Percentiles rank a stretch among this genome's conserved stretches.
phyloP scores from a whole-genome alignment of 768 basidiomycete genomes.

The Sutorius australiensis region DNA sequence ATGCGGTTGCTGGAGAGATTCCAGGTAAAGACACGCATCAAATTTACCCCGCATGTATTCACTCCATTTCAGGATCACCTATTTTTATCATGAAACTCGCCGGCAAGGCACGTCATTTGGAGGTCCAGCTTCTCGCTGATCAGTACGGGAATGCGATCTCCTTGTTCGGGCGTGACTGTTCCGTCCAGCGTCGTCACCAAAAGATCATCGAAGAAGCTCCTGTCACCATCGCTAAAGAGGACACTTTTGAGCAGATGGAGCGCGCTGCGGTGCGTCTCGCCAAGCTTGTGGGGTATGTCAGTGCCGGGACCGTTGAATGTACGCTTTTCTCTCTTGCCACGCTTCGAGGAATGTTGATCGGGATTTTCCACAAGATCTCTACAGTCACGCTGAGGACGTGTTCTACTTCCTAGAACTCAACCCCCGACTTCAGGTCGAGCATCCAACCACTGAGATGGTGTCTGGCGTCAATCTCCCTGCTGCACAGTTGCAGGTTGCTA shows the following conservation, averaged over 20 bases:
- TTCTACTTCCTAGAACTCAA: slow-evolving; percentile 99
- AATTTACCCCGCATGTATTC: slow-evolving; percentile 4
- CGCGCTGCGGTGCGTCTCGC: slow-evolving; percentile 98
- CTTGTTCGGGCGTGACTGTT: slow-evolving; percentile 98
- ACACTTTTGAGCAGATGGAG: slow-evolving; percentile 96
- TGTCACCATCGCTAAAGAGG: slow-evolving; percentile 91
- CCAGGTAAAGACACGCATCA: slow-evolving; percentile 59
- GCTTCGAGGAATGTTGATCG: background rate
- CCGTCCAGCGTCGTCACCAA: slow-evolving; percentile 97
- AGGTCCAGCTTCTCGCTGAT: slow-evolving; percentile 97
- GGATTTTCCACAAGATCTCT: slow-evolving; percentile 62
- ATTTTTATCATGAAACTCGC: slow-evolving; percentile 99
- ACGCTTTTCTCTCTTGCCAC: slow-evolving; percentile 9
- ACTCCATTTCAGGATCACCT: slow-evolving; percentile 69
- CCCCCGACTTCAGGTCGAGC: slow-evolving; percentile 99
- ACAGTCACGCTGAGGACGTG: slow-evolving; percentile 87
- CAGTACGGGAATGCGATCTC: slow-evolving; percentile 99
- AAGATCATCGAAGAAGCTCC: slow-evolving; percentile 99
- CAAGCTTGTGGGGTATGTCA: slow-evolving; percentile 97
- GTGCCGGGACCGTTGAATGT: slow-evolving; percentile 99
- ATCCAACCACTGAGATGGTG: slow-evolving; percentile 99
- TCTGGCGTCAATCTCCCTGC: slow-evolving; percentile 97
- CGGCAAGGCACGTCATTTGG: slow-evolving; percentile 93
- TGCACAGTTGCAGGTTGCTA: slow-evolving; percentile 94
- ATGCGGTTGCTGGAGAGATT: slow-evolving; percentile 93